These are phyloP conservation scores for Flaveria bidentis DNA, from an alignment of 129 eudicot genomes.

Conservation along the genomic window DNA sequence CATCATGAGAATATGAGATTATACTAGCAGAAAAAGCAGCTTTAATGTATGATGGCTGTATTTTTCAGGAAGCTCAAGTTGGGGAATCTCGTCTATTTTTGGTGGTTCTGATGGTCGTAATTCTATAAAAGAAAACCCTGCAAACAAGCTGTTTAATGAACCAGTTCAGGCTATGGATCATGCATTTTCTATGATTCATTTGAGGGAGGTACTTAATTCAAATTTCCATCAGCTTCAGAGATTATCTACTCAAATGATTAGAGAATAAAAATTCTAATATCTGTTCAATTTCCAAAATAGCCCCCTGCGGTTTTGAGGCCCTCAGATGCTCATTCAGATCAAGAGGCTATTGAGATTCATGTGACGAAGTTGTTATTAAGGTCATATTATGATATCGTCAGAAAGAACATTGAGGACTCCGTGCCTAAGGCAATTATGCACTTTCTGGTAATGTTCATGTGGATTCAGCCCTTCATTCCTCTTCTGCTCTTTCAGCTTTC, in stretches of 20 bases:
- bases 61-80: constrained; percentile 52
- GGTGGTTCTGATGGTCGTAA: constrained; percentile 69
- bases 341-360: constrained; percentile 71
- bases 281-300: constrained; percentile 42
- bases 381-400: constrained; percentile 93
- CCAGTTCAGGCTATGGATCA: constrained; percentile 66
- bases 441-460: constrained; percentile 71
- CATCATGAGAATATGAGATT: background rate
- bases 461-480: background rate
- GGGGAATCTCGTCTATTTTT: constrained; percentile 96
- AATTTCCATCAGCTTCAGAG: background rate
- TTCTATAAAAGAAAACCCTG: constrained; percentile 60
- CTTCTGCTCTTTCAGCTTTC: constrained; percentile 5
- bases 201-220: constrained; percentile 69
- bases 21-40: background rate
- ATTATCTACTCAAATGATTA: background rate
- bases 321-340: constrained; percentile 76
- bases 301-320: constrained; percentile 92
- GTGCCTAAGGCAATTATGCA: constrained; percentile 99
- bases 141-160: constrained; percentile 66
- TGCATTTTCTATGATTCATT: constrained; percentile 67
- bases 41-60: constrained; percentile 11
- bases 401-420: constrained; percentile 91
- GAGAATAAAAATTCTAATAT: constrained; percentile 12
- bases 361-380: constrained; percentile 69